A percentile compares a stretch with the other conserved stretches of the same genome.
Conservation (phyloP, 176 grass and related monocot species). For the sorghum (Sorghum bicolor) region Sorghum_bicolor_NCBIv3 NC_012871.2:67571501-67572000, state of each 20-base stretch:
- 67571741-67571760: slow-evolving; percentile 9
- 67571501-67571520: slow-evolving; percentile 28
- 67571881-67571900: slow-evolving; percentile 25
- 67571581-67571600: slow-evolving; percentile 55
- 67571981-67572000: neutral
- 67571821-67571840: slow-evolving; percentile 20
- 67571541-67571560: slow-evolving; percentile 39
- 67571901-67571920: slow-evolving; percentile 38
- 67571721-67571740: slow-evolving; percentile 7
- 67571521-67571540: slow-evolving; percentile 19
- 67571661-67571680: slow-evolving; percentile 30
- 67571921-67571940: slow-evolving; percentile 53
- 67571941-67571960: slow-evolving; percentile 41
- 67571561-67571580: slow-evolving; percentile 46
- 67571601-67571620: slow-evolving; percentile 53
- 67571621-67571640: slow-evolving; percentile 38
- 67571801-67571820: slow-evolving; percentile 13
- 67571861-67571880: slow-evolving; percentile 27
- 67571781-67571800: slow-evolving; percentile 1
- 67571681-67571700: slow-evolving; percentile 19
- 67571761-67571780: slow-evolving; percentile 14
- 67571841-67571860: slow-evolving; percentile 32
- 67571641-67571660: neutral
- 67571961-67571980: slow-evolving; percentile 40
- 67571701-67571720: slow-evolving; percentile 25